These are phyloP conservation scores for Podaxis sp. DNA, from an alignment of 768 basidiomycete genomes.

Conservation along the genomic window DNA sequence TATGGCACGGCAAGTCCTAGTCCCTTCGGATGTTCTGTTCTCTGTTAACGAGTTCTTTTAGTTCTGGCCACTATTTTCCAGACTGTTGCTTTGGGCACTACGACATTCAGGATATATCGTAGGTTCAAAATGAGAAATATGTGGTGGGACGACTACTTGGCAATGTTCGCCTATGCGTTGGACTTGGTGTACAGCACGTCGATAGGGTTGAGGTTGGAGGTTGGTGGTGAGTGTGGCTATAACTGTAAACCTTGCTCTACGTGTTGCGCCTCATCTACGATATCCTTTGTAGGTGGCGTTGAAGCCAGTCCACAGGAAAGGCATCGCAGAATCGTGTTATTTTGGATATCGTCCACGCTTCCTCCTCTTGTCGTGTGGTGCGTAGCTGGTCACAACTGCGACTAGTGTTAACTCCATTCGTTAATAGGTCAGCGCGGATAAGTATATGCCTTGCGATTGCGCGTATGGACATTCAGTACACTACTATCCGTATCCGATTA, in stretches of 20 bases:
- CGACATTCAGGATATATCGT: constrained; percentile 1
- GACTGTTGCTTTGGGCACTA: neutral
- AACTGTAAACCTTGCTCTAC: neutral
- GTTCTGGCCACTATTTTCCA: neutral
- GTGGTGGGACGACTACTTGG: constrained; percentile 10
- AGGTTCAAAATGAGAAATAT: neutral
- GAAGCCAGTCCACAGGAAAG: neutral
- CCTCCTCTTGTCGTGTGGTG: constrained; percentile 8
- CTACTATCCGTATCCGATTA: neutral
- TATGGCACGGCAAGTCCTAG: neutral
- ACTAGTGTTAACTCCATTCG: too few species aligned
- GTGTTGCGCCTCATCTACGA: too few species aligned
- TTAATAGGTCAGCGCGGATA: neutral
- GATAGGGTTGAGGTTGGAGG: neutral
- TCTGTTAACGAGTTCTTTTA: neutral
- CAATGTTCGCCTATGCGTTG: neutral
- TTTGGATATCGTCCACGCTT: neutral
- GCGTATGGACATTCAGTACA: constrained; percentile 1
- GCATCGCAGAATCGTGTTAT: neutral
- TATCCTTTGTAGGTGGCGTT: neutral
- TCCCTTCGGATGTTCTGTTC: neutral
- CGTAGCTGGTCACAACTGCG: neutral
- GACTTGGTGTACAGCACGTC: neutral
- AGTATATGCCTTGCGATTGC: constrained; percentile 7
- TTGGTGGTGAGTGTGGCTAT: neutral